Evolutionary conservation across 139 green algal species (phyloP).

Genomic region (Asterochloris erici): DNA sequence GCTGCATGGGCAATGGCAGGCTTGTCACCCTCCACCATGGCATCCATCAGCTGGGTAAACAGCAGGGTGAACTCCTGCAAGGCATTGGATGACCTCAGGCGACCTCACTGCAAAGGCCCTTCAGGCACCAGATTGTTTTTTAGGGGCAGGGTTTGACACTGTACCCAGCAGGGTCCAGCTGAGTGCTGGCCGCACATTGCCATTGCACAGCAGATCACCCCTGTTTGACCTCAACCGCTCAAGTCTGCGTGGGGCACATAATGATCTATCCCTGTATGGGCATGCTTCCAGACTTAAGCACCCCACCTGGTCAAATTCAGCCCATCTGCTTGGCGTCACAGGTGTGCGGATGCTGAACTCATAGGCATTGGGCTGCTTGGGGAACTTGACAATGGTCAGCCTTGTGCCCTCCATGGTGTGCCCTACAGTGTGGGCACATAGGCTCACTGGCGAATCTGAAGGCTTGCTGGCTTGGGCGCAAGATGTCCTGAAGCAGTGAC

Average conservation of each 20-base stretch:
- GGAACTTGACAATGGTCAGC: conserved; percentile 58
- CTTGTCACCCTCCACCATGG: conserved; percentile 30
- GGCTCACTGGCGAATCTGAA: not conserved
- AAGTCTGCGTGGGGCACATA: no score
- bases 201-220: no score
- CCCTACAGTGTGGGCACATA: conserved; percentile 3
- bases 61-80: conserved; percentile 58
- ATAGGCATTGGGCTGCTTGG: conserved; percentile 64
- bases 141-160: no score
- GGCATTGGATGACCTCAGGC: not conserved
- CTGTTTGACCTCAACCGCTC: no score
- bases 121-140: no score
- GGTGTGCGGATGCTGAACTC: conserved; percentile 92
- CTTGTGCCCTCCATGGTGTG: conserved; percentile 78
- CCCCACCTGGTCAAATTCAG: conserved; percentile 68
- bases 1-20: conserved; percentile 19
- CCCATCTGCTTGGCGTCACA: conserved; percentile 79
- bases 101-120: no score
- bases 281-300: not conserved
- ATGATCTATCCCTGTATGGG: no score
- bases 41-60: conserved; percentile 62
- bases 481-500: no score
- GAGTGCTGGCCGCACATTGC: no score
- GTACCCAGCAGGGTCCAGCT: no score
- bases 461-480: no score